Conservation (phyloP, 371 early-diverging fungal genomes). For the Mucor plumbeus region DNA sequence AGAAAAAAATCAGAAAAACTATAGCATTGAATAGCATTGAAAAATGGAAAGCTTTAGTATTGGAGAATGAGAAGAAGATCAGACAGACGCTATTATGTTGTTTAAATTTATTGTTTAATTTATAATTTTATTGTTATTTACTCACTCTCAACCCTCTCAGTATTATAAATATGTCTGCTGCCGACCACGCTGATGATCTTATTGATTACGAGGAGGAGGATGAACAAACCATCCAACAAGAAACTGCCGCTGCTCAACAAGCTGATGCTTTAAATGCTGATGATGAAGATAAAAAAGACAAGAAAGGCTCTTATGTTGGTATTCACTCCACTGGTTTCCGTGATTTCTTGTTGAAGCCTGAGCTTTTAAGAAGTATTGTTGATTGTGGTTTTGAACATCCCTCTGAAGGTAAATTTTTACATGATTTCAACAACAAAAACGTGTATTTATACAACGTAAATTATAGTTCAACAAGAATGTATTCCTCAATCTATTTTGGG, state of each 20-base stretch:
- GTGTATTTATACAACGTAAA: no score
- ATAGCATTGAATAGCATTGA: background rate
- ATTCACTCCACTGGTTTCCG: slow-evolving; percentile 98
- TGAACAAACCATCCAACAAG: slow-evolving; percentile 65
- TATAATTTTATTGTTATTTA: background rate
- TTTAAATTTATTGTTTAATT: slow-evolving; percentile 8
- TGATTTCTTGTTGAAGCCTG: slow-evolving; percentile 97
- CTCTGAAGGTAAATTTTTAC: slow-evolving; percentile 76
- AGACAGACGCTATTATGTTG: slow-evolving; percentile 4
- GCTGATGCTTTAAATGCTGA: slow-evolving; percentile 46
- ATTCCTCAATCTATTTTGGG: slow-evolving; percentile 98
- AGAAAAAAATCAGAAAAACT: background rate
- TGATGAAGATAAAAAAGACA: slow-evolving; percentile 76
- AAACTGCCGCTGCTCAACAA: slow-evolving; percentile 39
- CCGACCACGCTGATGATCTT: slow-evolving; percentile 87
- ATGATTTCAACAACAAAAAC: no score
- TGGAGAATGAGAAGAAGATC: slow-evolving; percentile 9
- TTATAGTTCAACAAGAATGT: slow-evolving; percentile 96
- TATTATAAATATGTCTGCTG: slow-evolving; percentile 49
- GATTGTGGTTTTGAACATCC: slow-evolving; percentile 99
- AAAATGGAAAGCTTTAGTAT: background rate
- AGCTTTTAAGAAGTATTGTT: slow-evolving; percentile 91
- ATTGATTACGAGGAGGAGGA: slow-evolving; percentile 96
- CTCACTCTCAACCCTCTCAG: slow-evolving; percentile 19
- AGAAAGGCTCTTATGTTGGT: slow-evolving; percentile 97